Evolutionary conservation across 1,139 yeast genomes (phyloP).

Genomic region (Blastobotrys persicus): DNA sequence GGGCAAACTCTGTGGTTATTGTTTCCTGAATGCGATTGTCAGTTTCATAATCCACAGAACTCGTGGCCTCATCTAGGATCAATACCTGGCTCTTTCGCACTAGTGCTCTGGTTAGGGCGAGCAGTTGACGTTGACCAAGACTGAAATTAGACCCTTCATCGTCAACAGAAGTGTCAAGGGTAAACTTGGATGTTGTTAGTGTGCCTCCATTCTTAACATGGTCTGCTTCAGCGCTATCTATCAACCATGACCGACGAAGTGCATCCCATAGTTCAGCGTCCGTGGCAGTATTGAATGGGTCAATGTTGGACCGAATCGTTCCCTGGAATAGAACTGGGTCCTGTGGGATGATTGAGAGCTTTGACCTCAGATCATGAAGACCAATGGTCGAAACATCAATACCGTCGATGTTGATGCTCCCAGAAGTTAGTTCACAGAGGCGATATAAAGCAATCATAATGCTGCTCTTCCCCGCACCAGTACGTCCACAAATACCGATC

Average conservation of each 20-base stretch:
- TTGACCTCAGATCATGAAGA: slow-evolving; percentile 54
- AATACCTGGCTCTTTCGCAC: slow-evolving; percentile 66
- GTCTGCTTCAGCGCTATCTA: slow-evolving; percentile 44
- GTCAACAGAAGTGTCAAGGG: slow-evolving; percentile 65
- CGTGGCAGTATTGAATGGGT: slow-evolving; percentile 55
- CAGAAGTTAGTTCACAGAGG: slow-evolving; percentile 53
- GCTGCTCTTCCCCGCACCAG: slow-evolving; percentile 78
- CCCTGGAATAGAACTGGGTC: slow-evolving; percentile 74
- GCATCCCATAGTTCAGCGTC: slow-evolving; percentile 60
- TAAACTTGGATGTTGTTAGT: slow-evolving; percentile 51
- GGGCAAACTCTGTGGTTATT: slow-evolving; percentile 56
- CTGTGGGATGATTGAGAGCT: slow-evolving; percentile 72
- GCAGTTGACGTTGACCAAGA: slow-evolving; percentile 71
- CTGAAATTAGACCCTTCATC: slow-evolving; percentile 77
- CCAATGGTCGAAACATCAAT: slow-evolving; percentile 58
- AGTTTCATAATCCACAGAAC: slow-evolving; percentile 79
- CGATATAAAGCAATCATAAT: slow-evolving; percentile 66
- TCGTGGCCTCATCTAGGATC: slow-evolving; percentile 81
- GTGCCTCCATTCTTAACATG: not conserved
- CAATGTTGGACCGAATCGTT: slow-evolving; percentile 60
- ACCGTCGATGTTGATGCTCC: slow-evolving; percentile 57
- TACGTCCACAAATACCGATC: slow-evolving; percentile 74
- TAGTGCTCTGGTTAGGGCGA: slow-evolving; percentile 75
- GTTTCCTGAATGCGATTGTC: slow-evolving; percentile 69
- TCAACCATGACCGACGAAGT: slow-evolving; percentile 53